These are phyloP conservation scores for Boletus tomentosulus DNA, from an alignment of 768 basidiomycete genomes.

Conservation along the genomic window DNA sequence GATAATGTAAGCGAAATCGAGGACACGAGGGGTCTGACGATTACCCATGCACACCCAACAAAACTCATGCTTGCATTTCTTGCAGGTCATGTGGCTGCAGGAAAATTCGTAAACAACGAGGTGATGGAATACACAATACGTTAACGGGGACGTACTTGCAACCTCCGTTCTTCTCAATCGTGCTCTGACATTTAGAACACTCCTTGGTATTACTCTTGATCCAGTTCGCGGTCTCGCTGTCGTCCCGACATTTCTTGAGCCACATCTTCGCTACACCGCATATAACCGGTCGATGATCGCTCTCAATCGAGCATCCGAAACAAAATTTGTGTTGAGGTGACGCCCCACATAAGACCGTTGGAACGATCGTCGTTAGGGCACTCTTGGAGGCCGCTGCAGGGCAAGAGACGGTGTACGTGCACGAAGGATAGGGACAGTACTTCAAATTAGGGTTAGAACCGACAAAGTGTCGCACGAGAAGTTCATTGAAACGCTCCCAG, in stretches of 20 bases:
- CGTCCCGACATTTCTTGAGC: constrained; percentile 96
- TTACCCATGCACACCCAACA: constrained; percentile 99
- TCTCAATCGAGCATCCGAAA: constrained; percentile 88
- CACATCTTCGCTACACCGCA: constrained; percentile 89
- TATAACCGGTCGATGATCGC: constrained; percentile 88
- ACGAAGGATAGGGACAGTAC: constrained; percentile 94
- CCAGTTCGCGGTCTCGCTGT: constrained; percentile 99
- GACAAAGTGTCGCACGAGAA: constrained; percentile 89
- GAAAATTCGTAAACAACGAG: constrained; percentile 8
- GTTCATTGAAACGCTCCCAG: constrained; percentile 75
- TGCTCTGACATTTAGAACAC: constrained; percentile 91
- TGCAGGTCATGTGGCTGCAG: constrained; percentile 97
- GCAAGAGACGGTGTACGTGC: constrained; percentile 93
- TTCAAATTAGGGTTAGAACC: constrained; percentile 76
- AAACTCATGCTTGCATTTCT: constrained; percentile 98
- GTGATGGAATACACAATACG: constrained; percentile 57
- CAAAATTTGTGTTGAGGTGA: constrained; percentile 74
- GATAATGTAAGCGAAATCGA: constrained; percentile 14
- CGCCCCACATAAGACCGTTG: constrained; percentile 83
- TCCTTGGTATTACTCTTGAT: constrained; percentile 99
- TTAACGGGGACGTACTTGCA: constrained; percentile 82
- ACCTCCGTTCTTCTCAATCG: constrained; percentile 99
- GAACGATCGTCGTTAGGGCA: constrained; percentile 74
- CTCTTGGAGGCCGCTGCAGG: constrained; percentile 71
- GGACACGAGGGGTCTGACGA: constrained; percentile 16